These are phyloP conservation scores for Dryadomyces sulphureus DNA, from an alignment of 2,329 filamentous ascomycete genomes.

Conservation along the genomic window DNA sequence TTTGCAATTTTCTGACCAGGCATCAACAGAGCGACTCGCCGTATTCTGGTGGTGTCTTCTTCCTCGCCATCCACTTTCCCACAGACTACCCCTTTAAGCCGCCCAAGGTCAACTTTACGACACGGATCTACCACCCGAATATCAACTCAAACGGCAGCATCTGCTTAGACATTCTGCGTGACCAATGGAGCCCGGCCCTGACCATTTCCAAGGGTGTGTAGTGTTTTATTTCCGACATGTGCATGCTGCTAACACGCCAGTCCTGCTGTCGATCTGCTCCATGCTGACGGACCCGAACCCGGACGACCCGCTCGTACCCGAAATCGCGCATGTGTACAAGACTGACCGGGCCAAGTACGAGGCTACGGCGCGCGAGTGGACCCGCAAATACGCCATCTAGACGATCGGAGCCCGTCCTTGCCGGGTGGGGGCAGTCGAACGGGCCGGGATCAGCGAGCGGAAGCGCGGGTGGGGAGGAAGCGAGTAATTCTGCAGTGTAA, in stretches of 20 bases:
- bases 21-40: constrained; percentile 71
- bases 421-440: background rate
- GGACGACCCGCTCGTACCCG: constrained; percentile 93
- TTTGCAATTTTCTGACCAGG: background rate
- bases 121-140: constrained; percentile 98
- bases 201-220: constrained; percentile 90
- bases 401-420: background rate
- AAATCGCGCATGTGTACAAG: constrained; percentile 99
- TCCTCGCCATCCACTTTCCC: constrained; percentile 96
- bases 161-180: constrained; percentile 93
- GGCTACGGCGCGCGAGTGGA: constrained; percentile 95
- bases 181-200: constrained; percentile 97
- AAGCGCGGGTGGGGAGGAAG: background rate
- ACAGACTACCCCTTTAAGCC: constrained; percentile 99
- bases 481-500: constrained; percentile 3
- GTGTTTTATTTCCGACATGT: background rate
- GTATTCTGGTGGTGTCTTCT: constrained; percentile 97
- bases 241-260: constrained; percentile 37
- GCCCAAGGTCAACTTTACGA: constrained; percentile 99
- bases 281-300: constrained; percentile 99
- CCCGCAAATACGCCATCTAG: constrained; percentile 94
- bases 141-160: constrained; percentile 99
- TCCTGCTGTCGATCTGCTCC: constrained; percentile 96
- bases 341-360: constrained; percentile 93
- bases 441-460: background rate